Evolutionary conservation across 139 green algal genomes (phyloP), one percentile per base, ranked within the genome.

Genomic region (Micractinium conductrix): DNA sequence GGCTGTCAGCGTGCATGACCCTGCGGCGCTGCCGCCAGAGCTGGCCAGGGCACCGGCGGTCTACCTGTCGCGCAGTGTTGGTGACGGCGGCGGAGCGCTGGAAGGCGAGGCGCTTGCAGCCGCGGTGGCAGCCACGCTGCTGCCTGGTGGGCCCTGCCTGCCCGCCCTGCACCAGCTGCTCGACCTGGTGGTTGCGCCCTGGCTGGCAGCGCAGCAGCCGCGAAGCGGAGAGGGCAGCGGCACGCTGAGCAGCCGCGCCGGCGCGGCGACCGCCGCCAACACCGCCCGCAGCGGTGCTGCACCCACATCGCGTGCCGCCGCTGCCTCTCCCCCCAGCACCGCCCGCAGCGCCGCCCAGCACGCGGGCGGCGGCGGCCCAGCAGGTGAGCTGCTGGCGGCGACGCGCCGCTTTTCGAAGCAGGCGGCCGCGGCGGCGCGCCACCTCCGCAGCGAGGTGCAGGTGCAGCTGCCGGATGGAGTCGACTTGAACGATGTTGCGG

Each of bases 81-180:
- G 26, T 5, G 4, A 14, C 43, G 14, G 43, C 44, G 14, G n/a
- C 28, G n/a, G 0, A 1, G 19, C 37, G 44, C 17, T 16, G 19
- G 17, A 44, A 5, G 75, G 38, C 4, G 75, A 81, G 24, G 16
- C 26, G 28, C 21, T 35, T 5, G 38, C 6, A 21, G 38, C 76
- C 6, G 28, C 40, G 8, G 76, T 71, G 40, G 30, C 40, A 43
- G 40, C 50, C 50, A 37, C 44, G 8, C 58, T 83, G 62, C 78
- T 83, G 78, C 78, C 78, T 9, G 14, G 8, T 2, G 78, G 78
- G 2, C 78, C 78, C 42, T 83, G 62, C n/a, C 62, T 83, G 40
- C 8, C 42, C 42, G 74, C 62, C 78, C 62, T 83, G 6, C 78
- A 83, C 42, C 50, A 44, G 38, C 67, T 79, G 17, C 50, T 80